phyloP scores from a whole-genome alignment of 345 rosid genomes.

The Murraya paniculata region DNA sequence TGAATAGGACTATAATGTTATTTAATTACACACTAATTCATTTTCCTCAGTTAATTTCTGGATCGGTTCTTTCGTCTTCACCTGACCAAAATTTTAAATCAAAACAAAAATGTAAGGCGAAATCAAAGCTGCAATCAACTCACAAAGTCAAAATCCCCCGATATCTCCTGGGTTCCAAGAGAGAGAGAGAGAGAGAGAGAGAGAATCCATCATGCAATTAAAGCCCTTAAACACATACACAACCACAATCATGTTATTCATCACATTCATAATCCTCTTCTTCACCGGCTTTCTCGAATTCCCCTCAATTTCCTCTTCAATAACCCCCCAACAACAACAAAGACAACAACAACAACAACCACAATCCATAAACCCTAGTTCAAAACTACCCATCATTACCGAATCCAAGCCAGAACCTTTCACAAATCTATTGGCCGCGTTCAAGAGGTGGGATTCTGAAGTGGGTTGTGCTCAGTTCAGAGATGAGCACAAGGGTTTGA shows the following conservation, averaged over 20 bases:
- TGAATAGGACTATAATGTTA: too few relatives aligned
- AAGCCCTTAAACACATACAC: conserved; percentile 54
- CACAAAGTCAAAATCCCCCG: not conserved
- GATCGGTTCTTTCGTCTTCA: too few relatives aligned
- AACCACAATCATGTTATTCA: conserved; percentile 53
- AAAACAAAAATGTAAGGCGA: too few relatives aligned
- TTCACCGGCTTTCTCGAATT: conserved; percentile 75
- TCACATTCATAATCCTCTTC: conserved; percentile 64
- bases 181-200: not conserved
- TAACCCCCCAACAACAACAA: conserved; percentile 4
- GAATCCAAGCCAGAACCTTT: conserved; percentile 46
- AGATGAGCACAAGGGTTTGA: conserved; percentile 34
- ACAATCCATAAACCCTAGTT: conserved; percentile 5
- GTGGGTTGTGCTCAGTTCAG: conserved; percentile 78
- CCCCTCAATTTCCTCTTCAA: conserved; percentile 52
- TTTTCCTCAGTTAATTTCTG: too few relatives aligned
- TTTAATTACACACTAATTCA: too few relatives aligned
- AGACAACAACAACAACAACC: not conserved
- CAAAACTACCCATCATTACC: conserved; percentile 4
- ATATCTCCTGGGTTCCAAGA: not conserved
- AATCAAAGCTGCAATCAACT: too few relatives aligned
- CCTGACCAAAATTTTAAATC: too few relatives aligned
- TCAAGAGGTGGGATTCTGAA: conserved; percentile 67
- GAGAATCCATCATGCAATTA: conserved; percentile 42
- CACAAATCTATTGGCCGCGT: conserved; percentile 50